Evolutionary conservation across 176 grass and related monocot species (phyloP).

Genomic region (Aegilops tauschii): DNA sequence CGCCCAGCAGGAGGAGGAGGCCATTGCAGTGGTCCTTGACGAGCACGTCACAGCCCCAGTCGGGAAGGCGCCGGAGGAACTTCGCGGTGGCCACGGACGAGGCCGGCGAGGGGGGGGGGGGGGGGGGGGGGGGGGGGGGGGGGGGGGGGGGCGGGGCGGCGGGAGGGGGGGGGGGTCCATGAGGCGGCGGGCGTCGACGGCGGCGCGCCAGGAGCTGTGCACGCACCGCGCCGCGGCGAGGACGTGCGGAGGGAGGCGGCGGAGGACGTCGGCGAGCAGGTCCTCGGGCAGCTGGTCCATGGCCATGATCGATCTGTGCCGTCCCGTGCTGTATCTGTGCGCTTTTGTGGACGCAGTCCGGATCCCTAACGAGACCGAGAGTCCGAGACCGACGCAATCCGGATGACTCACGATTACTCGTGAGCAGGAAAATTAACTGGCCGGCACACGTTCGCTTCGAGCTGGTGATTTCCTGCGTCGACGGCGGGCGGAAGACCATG

Average conservation of each 20-base stretch:
- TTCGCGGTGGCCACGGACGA: neutral
- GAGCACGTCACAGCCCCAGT: too few relatives aligned
- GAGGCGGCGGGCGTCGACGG: neutral
- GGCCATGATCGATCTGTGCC: neutral
- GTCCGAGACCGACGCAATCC: too few relatives aligned
- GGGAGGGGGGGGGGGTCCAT: neutral
- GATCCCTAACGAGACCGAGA: too few relatives aligned
- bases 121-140: neutral
- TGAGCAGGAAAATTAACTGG: too few relatives aligned
- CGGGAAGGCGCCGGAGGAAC: neutral
- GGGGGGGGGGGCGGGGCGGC: neutral
- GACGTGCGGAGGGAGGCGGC: neutral
- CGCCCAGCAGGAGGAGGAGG: neutral
- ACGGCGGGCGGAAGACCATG: too few relatives aligned
- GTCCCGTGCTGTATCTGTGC: too few relatives aligned
- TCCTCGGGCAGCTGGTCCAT: neutral
- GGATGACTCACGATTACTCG: too few relatives aligned
- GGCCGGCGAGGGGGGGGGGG: neutral
- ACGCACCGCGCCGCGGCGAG: neutral
- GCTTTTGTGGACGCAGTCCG: too few relatives aligned
- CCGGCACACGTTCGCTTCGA: too few relatives aligned
- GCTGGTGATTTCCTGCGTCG: too few relatives aligned
- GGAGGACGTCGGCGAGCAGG: neutral
- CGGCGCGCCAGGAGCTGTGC: neutral
- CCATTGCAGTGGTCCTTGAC: constrained; percentile 6